phyloP scores from a whole-genome alignment of 257 asterid genomes.

The Nicotiana tomentosiformis region DNA sequence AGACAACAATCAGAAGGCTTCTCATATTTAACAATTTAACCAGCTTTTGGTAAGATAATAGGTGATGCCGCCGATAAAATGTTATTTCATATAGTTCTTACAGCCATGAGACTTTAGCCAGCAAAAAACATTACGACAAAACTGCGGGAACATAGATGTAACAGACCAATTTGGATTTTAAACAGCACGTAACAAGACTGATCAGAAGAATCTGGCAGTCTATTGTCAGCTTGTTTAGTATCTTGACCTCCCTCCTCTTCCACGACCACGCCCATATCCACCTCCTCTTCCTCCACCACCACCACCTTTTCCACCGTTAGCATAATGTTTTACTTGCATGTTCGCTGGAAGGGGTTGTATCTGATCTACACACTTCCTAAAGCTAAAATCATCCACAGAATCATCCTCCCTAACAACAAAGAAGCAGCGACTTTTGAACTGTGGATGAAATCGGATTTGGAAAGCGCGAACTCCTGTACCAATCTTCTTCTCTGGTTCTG shows the following conservation, averaged over 20 bases:
- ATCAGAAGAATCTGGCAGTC: not conserved
- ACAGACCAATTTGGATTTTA: not conserved
- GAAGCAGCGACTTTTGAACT: constrained; percentile 83
- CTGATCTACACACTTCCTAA: constrained; percentile 86
- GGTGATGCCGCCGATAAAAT: not conserved
- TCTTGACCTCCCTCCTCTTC: constrained; percentile 53
- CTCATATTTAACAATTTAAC: not conserved
- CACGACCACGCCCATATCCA: constrained; percentile 45
- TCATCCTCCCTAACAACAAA: constrained; percentile 76
- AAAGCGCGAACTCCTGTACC: constrained; percentile 62
- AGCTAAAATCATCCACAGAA: constrained; percentile 81
- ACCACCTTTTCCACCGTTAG: constrained; percentile 46
- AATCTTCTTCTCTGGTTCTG: constrained; percentile 75
- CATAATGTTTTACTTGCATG: constrained; percentile 70
- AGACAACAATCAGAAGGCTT: not conserved
- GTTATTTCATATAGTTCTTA: not conserved
- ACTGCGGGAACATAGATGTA: not conserved
- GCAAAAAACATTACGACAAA: not conserved
- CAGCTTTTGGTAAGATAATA: not conserved
- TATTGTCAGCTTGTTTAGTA: not conserved
- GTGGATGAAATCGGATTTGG: constrained; percentile 78
- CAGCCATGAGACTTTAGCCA: not conserved
- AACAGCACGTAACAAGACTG: not conserved
- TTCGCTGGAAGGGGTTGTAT: constrained; percentile 73
- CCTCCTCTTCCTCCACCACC: constrained; percentile 47